These are phyloP conservation scores for Cucurbita maxima DNA, from an alignment of 306 rosid species.

Conservation along the genomic window DNA sequence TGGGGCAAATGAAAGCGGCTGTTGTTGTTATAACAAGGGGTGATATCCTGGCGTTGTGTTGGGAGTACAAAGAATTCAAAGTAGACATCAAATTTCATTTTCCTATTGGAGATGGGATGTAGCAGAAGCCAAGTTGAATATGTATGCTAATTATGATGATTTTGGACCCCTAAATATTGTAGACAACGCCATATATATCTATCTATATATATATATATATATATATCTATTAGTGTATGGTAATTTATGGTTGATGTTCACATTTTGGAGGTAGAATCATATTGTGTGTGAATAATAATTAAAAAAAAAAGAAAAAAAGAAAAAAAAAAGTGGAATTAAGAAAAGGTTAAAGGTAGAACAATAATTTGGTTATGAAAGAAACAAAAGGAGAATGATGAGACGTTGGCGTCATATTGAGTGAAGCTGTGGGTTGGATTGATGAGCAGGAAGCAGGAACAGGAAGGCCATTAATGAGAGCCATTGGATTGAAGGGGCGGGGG, in stretches of 20 bases:
- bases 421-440: slow-evolving; percentile 1
- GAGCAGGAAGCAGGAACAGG: not conserved
- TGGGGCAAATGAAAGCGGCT: not conserved
- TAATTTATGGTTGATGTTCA: no score
- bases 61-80: not conserved
- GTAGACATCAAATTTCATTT: not conserved
- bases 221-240: no score
- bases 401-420: not conserved
- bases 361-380: slow-evolving; percentile 8
- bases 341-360: not conserved
- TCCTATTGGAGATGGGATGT: not conserved
- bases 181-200: not conserved
- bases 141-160: not conserved
- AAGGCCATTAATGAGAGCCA: not conserved
- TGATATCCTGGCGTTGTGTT: not conserved
- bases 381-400: slow-evolving; percentile 2
- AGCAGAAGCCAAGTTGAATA: not conserved
- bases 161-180: not conserved
- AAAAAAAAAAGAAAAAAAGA: no score
- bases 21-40: not conserved
- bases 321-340: not conserved
- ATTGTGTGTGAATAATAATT: no score
- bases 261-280: no score
- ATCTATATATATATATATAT: no score
- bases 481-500: not conserved